Base-by-base conservation (phyloP, 371 early-diverging fungal species). In the Mortierella polycephala region DNA sequence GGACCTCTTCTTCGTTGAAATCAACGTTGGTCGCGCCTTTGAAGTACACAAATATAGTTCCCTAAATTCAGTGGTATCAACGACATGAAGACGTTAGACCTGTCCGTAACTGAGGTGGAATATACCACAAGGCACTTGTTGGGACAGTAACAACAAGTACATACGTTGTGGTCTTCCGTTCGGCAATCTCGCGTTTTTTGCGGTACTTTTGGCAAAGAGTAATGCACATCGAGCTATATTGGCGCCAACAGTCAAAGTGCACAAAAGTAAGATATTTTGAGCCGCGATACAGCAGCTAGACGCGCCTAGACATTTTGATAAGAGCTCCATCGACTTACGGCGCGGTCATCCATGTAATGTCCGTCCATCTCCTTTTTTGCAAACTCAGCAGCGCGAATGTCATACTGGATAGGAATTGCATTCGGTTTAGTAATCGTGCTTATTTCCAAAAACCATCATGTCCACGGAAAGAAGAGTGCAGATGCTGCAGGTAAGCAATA, bases 191-290 rank as follows among this genome's bases (percentile, higher is more conserved):
- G 60, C 45, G 52, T 37, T 18, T 37, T 47, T 14, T 56, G 58
- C 23, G 39, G 41, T 30, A 74, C 66, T 40, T 67, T 68, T 16
- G 80, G 82, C 13, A 81, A 49, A 1, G 81, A 64, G 45, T 59
- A 81, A 21, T 81, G 82, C 16, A 81, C 81, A 52, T 81, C 82
- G n/a, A 81, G 66, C 70, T 76, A 59, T 23, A 20, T 30, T 30
- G 30, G 4, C 4, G 30, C n/a, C 11, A 52, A 9, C 6, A 7
- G 20, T 41, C 18, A 23, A 47, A 11, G 5, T 10, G 12, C 10
- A 49, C n/a, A 21, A 41, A 11, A 4, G 30, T 59, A 39, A 42
- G 51, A 20, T 13, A 46, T 14, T 12, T 14, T 21, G 13, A 37
- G 7, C 30, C 30, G 30, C 9, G 16, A 41, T 57, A 13, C 39